phyloP scores from a whole-genome alignment of 2,329 filamentous ascomycete species.

The Talaromyces sp. region DNA sequence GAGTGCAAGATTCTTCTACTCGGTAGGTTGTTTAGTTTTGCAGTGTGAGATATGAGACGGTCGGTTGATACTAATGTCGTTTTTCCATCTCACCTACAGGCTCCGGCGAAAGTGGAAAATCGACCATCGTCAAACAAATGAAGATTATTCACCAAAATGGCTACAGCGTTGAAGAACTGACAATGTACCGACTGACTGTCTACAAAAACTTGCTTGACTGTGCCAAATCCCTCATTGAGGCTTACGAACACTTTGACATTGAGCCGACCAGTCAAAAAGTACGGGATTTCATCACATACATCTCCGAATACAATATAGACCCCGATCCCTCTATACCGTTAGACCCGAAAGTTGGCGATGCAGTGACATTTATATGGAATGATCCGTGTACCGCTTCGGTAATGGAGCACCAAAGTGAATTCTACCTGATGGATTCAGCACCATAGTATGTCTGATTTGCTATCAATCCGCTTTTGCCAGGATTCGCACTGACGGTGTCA shows the following conservation, averaged over 20 bases:
- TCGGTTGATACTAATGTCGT: background rate
- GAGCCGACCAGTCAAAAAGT: slow-evolving; percentile 70
- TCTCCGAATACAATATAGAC: slow-evolving; percentile 85
- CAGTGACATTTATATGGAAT: slow-evolving; percentile 83
- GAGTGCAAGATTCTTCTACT: slow-evolving; percentile 98
- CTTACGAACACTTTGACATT: slow-evolving; percentile 89
- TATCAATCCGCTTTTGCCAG: background rate
- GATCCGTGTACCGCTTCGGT: slow-evolving; percentile 78
- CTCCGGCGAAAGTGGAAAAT: slow-evolving; percentile 97
- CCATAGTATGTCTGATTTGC: slow-evolving; percentile 71
- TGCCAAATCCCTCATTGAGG: slow-evolving; percentile 85
- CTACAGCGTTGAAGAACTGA: slow-evolving; percentile 89
- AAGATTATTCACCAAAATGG: slow-evolving; percentile 99
- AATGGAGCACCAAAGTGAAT: slow-evolving; percentile 93
- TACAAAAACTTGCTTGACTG: slow-evolving; percentile 99
- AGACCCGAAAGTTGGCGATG: slow-evolving; percentile 74
- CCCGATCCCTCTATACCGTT: slow-evolving; percentile 84
- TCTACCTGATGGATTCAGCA: slow-evolving; percentile 98
- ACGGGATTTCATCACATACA: slow-evolving; percentile 70
- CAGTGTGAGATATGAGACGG: background rate
- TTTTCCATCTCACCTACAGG: slow-evolving; percentile 53
- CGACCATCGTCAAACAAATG: slow-evolving; percentile 99
- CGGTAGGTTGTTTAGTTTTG: slow-evolving; percentile 57
- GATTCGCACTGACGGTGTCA: slow-evolving; percentile 40
- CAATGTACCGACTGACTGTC: slow-evolving; percentile 90